These are phyloP conservation scores for Pyricularia sp. DNA, from an alignment of 2,329 filamentous ascomycete species.

Conservation along the genomic window DNA sequence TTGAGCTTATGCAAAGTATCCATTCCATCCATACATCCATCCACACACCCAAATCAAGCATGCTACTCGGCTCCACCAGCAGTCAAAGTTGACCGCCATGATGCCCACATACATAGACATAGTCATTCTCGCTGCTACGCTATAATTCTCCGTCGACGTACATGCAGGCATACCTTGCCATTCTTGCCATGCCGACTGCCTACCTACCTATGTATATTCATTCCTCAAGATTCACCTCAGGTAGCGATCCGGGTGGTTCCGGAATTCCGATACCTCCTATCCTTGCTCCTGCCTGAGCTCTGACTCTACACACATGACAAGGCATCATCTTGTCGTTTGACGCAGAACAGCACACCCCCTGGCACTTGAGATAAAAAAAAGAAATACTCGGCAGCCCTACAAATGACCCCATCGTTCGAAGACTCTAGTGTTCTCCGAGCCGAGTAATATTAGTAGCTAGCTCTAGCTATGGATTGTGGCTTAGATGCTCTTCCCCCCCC, in stretches of 20 bases:
- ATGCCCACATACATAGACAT: not conserved
- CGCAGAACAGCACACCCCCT: not conserved
- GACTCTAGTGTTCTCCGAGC: not conserved
- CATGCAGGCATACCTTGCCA: not conserved
- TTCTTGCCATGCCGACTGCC: not conserved
- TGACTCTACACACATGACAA: not conserved
- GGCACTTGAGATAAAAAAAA: not conserved
- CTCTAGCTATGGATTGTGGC: not conserved
- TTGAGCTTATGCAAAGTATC: not conserved
- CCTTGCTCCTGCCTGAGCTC: not conserved
- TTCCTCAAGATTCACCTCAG: not conserved
- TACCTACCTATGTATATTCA: not conserved
- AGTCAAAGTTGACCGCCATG: not conserved
- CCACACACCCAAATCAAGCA: not conserved
- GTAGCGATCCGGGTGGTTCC: not conserved
- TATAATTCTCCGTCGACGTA: not conserved
- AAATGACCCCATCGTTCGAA: not conserved
- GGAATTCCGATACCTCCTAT: not conserved
- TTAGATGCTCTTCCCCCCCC: not conserved
- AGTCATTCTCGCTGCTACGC: not conserved
- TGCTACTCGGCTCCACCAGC: not conserved
- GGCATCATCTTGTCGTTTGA: not conserved
- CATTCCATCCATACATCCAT: not conserved
- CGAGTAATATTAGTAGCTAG: not conserved
- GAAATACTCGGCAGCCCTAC: not conserved